Evolutionary conservation across 495 filamentous ascomycete species (phyloP).

Genomic region (Penicillium canariense): DNA sequence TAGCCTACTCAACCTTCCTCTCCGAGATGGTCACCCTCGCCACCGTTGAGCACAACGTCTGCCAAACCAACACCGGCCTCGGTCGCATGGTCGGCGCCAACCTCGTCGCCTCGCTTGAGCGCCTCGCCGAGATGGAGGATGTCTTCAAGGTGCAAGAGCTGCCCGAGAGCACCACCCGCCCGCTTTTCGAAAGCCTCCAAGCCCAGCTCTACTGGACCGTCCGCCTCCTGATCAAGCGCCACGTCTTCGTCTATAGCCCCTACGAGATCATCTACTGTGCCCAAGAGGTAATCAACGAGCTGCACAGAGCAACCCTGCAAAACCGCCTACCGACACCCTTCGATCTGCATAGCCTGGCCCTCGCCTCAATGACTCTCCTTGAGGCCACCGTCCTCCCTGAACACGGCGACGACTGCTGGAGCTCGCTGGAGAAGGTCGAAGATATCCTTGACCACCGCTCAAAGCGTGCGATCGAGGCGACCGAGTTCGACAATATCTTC

Average conservation of each 20-base stretch:
- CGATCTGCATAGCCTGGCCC: constrained; percentile 68
- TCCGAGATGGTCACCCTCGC: constrained; percentile 40
- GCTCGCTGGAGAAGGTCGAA: constrained; percentile 43
- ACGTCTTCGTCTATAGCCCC: constrained; percentile 55
- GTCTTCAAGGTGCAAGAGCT: constrained; percentile 34
- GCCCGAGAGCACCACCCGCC: constrained; percentile 30
- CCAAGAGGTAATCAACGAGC: constrained; percentile 55
- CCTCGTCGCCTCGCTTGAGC: constrained; percentile 40
- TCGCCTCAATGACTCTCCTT: constrained; percentile 65
- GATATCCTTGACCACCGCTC: constrained; percentile 43
- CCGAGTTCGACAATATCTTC: constrained; percentile 42
- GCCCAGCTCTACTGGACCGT: constrained; percentile 74
- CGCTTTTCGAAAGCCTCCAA: constrained; percentile 49
- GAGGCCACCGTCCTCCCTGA: constrained; percentile 59
- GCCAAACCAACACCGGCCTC: constrained; percentile 41
- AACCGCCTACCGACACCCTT: constrained; percentile 52
- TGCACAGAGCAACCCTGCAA: constrained; percentile 51
- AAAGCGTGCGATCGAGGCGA: constrained; percentile 21
- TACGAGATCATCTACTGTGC: constrained; percentile 62
- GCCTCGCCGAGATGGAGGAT: constrained; percentile 39
- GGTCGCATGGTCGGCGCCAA: constrained; percentile 41
- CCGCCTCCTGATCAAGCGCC: constrained; percentile 58
- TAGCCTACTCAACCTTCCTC: constrained; percentile 49
- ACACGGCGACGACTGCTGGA: constrained; percentile 42
- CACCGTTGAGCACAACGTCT: constrained; percentile 37